Conservation (phyloP, 176 grass and related monocot species). For the Eragrostis curvula region DNA sequence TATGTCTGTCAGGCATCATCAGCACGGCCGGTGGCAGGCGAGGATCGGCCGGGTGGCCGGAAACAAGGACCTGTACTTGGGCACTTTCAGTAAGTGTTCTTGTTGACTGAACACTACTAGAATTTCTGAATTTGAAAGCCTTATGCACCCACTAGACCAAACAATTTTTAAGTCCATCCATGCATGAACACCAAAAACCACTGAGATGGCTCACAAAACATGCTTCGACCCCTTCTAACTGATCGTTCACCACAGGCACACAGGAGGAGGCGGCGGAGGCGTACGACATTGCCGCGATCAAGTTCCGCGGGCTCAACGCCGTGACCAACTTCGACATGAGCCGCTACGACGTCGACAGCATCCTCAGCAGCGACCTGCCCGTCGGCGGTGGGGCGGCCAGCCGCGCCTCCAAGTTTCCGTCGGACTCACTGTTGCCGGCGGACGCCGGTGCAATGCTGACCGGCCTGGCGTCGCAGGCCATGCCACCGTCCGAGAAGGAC, state of each 20-base stretch:
- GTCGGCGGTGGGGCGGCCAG: constrained; percentile 43
- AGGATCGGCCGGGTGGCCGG: constrained; percentile 94
- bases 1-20: constrained; percentile 70
- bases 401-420: constrained; percentile 40
- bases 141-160: not conserved
- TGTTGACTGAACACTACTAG: constrained; percentile 10
- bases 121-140: not conserved
- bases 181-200: not conserved
- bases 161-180: not conserved
- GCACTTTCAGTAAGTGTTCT: constrained; percentile 82
- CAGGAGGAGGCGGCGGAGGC: constrained; percentile 95
- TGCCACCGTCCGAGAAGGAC: constrained; percentile 59
- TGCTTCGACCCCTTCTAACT: not conserved
- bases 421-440: not conserved
- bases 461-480: not conserved
- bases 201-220: not conserved
- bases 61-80: constrained; percentile 97
- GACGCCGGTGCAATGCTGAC: not conserved
- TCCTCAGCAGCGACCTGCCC: constrained; percentile 85
- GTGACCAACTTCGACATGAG: constrained; percentile 99
- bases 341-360: constrained; percentile 90
- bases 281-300: constrained; percentile 93
- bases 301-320: constrained; percentile 84
- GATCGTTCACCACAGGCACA: constrained; percentile 50
- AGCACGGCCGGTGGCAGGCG: constrained; percentile 94